A percentile compares a stretch with the other conserved stretches of the same genome.
Evolutionary conservation across 768 basidiomycete genomes (phyloP).

Genomic region (Mrakia hoshinonis): DNA sequence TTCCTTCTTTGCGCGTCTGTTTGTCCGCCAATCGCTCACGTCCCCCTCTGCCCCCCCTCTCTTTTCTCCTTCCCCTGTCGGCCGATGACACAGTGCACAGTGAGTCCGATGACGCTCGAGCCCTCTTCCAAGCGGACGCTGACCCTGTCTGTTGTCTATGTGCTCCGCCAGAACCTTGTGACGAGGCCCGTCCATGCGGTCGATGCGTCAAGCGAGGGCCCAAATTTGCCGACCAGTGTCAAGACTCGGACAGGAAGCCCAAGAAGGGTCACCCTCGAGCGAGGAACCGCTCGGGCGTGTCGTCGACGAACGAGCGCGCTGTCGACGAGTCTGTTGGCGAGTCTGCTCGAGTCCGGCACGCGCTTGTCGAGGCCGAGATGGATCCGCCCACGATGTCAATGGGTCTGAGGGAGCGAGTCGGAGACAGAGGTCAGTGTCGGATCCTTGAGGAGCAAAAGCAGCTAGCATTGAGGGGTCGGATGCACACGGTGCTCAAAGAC

Average conservation of each 20-base stretch:
- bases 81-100: not conserved
- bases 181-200: slow-evolving; percentile 1
- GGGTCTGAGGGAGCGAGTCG: too few relatives aligned
- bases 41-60: not conserved
- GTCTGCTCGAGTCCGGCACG: too few relatives aligned
- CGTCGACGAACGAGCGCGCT: not conserved
- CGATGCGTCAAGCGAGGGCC: slow-evolving; percentile 7
- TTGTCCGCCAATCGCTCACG: not conserved
- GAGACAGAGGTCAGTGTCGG: too few relatives aligned
- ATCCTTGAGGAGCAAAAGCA: too few relatives aligned
- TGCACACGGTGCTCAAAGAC: too few relatives aligned
- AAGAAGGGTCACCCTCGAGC: not conserved
- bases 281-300: not conserved
- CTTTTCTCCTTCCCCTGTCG: not conserved
- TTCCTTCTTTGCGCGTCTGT: not conserved
- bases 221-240: slow-evolving; percentile 5
- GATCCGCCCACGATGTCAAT: too few relatives aligned
- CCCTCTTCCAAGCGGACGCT: not conserved
- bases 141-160: not conserved
- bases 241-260: slow-evolving; percentile 6
- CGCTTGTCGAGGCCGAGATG: too few relatives aligned
- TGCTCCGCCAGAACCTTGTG: not conserved
- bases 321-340: too few relatives aligned
- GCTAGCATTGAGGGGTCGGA: too few relatives aligned
- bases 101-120: not conserved